Evolutionary conservation across 2,329 filamentous ascomycete species (phyloP).

Genomic region (Aspergillus sp.): DNA sequence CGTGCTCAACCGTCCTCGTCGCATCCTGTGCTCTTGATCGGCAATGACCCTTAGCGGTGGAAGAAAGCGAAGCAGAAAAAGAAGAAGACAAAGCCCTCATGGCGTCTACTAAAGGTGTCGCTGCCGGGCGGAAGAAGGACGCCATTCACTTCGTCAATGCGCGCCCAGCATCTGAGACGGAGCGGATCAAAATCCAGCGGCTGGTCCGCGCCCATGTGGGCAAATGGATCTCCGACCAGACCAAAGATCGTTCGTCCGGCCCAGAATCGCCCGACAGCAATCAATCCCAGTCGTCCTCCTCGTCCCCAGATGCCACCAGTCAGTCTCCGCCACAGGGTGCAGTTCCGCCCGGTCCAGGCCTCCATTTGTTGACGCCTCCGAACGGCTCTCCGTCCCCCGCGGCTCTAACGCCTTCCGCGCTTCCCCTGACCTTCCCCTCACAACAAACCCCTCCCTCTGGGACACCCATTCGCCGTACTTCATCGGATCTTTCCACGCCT

Average conservation of each 20-base stretch:
- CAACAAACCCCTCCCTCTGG: not conserved
- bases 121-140: constrained; percentile 24
- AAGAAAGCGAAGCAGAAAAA: not conserved
- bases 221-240: constrained; percentile 40
- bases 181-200: constrained; percentile 31
- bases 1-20: constrained; percentile 11
- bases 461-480: not conserved
- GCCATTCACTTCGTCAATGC: constrained; percentile 39
- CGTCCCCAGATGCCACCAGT: not conserved
- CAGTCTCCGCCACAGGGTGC: not conserved
- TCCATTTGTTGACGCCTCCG: not conserved
- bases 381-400: not conserved
- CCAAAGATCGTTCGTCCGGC: constrained; percentile 30
- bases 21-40: constrained; percentile 20
- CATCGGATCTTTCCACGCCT: not conserved
- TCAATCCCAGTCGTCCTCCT: not conserved
- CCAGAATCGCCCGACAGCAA: constrained; percentile 12
- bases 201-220: constrained; percentile 39
- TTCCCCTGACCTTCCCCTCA: not conserved
- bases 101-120: constrained; percentile 25
- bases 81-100: constrained; percentile 18
- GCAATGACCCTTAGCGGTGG: constrained; percentile 7
- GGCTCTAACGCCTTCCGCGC: not conserved
- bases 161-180: constrained; percentile 32
- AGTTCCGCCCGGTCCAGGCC: not conserved